Conservation (phyloP, 2,329 filamentous ascomycete genomes). For the Aspergillus sp. region DNA sequence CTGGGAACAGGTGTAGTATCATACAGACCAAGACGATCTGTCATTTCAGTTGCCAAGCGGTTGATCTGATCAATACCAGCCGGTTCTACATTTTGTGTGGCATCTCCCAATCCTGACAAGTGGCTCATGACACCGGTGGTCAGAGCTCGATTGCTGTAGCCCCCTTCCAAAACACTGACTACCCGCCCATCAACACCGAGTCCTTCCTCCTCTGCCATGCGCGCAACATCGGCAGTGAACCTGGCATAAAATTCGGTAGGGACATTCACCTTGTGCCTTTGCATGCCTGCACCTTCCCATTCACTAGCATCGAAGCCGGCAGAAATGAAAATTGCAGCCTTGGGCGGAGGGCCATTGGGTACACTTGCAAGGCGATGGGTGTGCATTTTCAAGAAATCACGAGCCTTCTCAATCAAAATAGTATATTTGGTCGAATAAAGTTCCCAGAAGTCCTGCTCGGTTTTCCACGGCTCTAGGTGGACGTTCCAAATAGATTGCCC, state of each 20-base stretch:
- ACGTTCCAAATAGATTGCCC: slow-evolving; percentile 96
- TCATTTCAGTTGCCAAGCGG: slow-evolving; percentile 61
- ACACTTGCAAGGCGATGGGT: slow-evolving; percentile 62
- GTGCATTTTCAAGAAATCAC: slow-evolving; percentile 72
- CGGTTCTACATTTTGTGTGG: slow-evolving; percentile 38
- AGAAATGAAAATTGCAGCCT: slow-evolving; percentile 88
- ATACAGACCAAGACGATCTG: slow-evolving; percentile 37
- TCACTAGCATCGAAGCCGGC: slow-evolving; percentile 97
- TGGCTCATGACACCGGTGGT: slow-evolving; percentile 88
- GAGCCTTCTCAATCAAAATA: slow-evolving; percentile 76
- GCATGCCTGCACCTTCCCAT: slow-evolving; percentile 90
- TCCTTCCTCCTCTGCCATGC: slow-evolving; percentile 75
- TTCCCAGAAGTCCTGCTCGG: slow-evolving; percentile 80
- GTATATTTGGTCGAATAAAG: slow-evolving; percentile 80
- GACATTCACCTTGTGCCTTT: slow-evolving; percentile 91
- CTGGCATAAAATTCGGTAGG: slow-evolving; percentile 95
- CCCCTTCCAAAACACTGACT: slow-evolving; percentile 91
- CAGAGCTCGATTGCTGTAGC: slow-evolving; percentile 90
- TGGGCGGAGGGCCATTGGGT: slow-evolving; percentile 63
- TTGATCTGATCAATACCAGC: slow-evolving; percentile 24
- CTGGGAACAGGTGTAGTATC: slow-evolving; percentile 11
- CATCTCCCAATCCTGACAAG: slow-evolving; percentile 68
- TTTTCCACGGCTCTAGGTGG: slow-evolving; percentile 85
- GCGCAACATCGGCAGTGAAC: slow-evolving; percentile 81
- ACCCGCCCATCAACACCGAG: slow-evolving; percentile 78